Evolutionary conservation across 805 yeast genomes (phyloP), one percentile per base, ranked within the genome.

Genomic region (Lipomyces kockii): DNA sequence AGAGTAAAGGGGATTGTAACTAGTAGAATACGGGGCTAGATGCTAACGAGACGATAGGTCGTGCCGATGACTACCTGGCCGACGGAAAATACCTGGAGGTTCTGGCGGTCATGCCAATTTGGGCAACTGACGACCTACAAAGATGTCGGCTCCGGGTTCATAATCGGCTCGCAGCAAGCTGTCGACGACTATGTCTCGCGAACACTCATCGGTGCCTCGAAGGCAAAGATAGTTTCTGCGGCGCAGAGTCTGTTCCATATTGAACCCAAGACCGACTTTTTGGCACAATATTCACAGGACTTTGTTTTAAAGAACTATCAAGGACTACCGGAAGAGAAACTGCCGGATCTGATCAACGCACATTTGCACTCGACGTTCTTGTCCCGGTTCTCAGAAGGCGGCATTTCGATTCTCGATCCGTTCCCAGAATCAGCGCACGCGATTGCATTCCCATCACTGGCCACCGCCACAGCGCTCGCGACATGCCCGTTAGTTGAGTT

Each of bases 321-420:
- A 17, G 59, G 58, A 0, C 29, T 68, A n/a, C 67, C 62, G 22
- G 57, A 52, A n/a, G 54, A 39, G 32, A 64, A 66, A 17, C 61
- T 73, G n/a, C 76, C 77, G 6, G 72, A 64, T 8, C 66, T 75
- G 11, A 73, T 75, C 66, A 72, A 73, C 25, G 67, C 72, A 6
- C 78, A 76, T 54, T 64, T 75, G 61, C 77, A 75, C 55, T 71
- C 72, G 29, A 62, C 69, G 5, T 76, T 74, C 58, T 32, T 76
- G 39, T 61, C 65, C 27, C 66, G 68, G 22, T 74, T 70, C 58
- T 57, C 63, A 3, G 63, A 62, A 7, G 69, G 70, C 1, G 65
- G 65, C 17, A 60, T 76, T 17, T 62, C 70, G 1, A 67, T 75
- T 27, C 67, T 74, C 3, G 69, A 74, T 46, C 74, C 76, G n/a